A percentile compares a stretch with the other conserved stretches of the same genome.
These are phyloP conservation scores for Styphnolobium japonicum DNA, from an alignment of 306 rosid species.

Conservation along the genomic window DNA sequence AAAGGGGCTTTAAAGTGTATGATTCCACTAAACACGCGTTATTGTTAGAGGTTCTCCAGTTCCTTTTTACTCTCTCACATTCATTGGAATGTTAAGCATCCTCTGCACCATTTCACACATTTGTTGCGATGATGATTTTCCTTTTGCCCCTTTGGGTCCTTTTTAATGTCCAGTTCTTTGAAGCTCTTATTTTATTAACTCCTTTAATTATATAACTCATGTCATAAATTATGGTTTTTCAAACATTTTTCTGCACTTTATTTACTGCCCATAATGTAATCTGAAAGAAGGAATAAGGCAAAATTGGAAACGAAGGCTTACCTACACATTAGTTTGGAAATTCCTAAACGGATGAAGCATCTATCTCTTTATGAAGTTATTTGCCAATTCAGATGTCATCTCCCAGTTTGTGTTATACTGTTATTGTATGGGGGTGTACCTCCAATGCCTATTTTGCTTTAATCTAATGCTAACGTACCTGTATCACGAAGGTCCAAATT, in stretches of 20 bases:
- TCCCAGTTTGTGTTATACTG: neutral
- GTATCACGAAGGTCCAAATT: neutral
- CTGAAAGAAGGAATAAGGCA: neutral
- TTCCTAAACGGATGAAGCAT: neutral
- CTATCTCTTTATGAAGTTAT: neutral
- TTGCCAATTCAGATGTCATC: neutral
- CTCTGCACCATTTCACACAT: neutral
- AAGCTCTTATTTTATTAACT: neutral
- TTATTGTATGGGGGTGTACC: neutral
- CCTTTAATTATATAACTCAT: neutral
- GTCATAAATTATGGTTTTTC: neutral
- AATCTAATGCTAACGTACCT: neutral
- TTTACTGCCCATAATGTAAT: neutral
- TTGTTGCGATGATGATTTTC: neutral
- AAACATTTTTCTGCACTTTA: neutral
- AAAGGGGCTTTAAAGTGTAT: neutral
- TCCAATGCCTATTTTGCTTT: neutral
- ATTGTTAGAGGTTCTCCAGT: neutral
- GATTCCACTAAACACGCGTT: conserved; percentile 5
- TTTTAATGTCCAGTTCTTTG: neutral
- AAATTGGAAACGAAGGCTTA: neutral
- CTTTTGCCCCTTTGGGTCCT: neutral
- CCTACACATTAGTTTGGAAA: neutral
- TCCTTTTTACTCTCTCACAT: neutral
- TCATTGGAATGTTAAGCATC: neutral